Evolutionary conservation across 2,329 filamentous ascomycete genomes (phyloP), one percentile per base, ranked within the genome.

Genomic region (Ceratocystis harringtonii): DNA sequence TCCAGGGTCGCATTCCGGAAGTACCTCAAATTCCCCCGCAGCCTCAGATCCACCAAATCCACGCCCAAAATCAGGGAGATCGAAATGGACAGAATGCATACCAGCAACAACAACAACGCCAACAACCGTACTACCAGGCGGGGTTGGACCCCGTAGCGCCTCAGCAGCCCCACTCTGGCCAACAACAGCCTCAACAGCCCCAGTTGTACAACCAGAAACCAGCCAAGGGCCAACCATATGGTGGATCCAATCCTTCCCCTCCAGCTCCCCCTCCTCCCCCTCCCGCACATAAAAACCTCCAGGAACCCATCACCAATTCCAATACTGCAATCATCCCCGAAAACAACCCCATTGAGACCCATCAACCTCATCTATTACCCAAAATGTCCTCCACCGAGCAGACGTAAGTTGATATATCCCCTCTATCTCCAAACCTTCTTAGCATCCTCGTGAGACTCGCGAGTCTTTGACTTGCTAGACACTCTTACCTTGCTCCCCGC

Each of bases 361-460:
- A 63, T 64, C 41, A 63, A 43, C 43, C 45, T 65, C 63, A 50
- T 32, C 30, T 19, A 61, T 43, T 61, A 52, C 45, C 66, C 68
- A 67, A 63, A 66, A 77, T 77, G 75, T 74, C 75, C 67, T 72
- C 74, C 57, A 76, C 76, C 62, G 76, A 74, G 67, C 73, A 92
- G 83, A 96, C 91, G 90, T 95, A 80, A 78, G 88, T 80, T 12
- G 2, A 5, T 19, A 19, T 45, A 0, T 3, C 30, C 22, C 44
- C n/a, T 48, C 52, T 19, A 25, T 41, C 7, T 48, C 15, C 45
- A 36, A 22, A 7, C 19, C n/a, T 7, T 22, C 1, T 30, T 32
- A 52, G 5, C 64, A 60, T 58, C 68, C 66, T 68, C 62, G 68
- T 68, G 67, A 68, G 64, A 68, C 57, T 52, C 10, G 25, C 22